Evolutionary conservation across 1,284 basidiomycete species (phyloP), one percentile per base, ranked within the genome.

Genomic region (Ceratorhiza oryzae-sativae): DNA sequence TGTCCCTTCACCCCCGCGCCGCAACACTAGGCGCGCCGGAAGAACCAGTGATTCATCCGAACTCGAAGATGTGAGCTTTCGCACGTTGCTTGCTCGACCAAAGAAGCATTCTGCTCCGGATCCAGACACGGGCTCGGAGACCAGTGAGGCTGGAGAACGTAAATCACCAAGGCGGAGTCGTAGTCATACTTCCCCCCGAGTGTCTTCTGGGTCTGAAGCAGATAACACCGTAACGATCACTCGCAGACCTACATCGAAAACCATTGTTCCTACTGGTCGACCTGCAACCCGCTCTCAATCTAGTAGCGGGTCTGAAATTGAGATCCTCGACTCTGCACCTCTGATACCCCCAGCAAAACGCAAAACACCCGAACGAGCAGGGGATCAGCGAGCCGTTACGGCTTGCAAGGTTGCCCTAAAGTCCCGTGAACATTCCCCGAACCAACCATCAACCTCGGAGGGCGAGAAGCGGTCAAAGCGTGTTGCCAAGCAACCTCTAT

Each of bases 51-150:
- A 70, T 36, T 70, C 65, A 13, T 70, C 65, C 2, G 65, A 70
- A 18, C 65, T 70, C 12, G 65, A 70, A 30, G 65, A 70, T 36
- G 18, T 70, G 23, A 70, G 41, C 30, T 70, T 70, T n/a, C 36
- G 55, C 15, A 30, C 23, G 6, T 55, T 70, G 6, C 65, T 70
- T 53, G 27, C 32, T n/a, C 65, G 53, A 10, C 55, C 65, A 39
- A 58, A 70, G 55, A 70, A 70, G 27, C 65, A 58, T 15, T 6
- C 41, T 25, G 27, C 30, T 13, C 42, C 65, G 0, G 65, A 58
- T 5, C 27, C 32, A 3, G 65, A 70, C 32, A 58, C 65, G 25
- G 41, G 18, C 39, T 70, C 65, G 25, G 65, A 58, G 8, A 9
- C 18, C 25, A 49, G 23, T 51, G 34, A 13, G 39, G 36, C 3